Base-by-base conservation (phyloP, 164 flowering plant genomes). In the Vitis cinerea region DNA sequence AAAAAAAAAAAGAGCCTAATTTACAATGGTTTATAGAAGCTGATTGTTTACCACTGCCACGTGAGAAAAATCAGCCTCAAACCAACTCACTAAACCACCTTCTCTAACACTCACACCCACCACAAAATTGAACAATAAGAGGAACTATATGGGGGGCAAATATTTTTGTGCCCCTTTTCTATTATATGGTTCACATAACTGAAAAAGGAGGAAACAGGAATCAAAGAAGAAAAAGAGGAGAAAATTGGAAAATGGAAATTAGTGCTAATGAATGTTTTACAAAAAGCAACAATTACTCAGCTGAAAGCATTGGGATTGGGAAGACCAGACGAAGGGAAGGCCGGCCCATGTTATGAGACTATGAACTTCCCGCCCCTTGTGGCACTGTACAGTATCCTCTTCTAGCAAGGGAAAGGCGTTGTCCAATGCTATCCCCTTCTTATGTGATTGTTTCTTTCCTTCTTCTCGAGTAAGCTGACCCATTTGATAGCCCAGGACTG, bases 341-440 rank as follows among this genome's bases (percentile, higher is more conserved):
- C 44, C 44, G 59, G 49, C 69, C 68, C 29, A 19, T 29, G 23
- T 31, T 9, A n/a, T 9, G 53, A 63, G 49, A 31, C 44, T n/a
- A 61, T 60, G 48, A 47, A 14, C 54, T 70, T 67, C 59, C 64
- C 3, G 55, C 47, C 65, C 63, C 58, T 17, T 52, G 64, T 44
- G 64, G 70, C 59, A 59, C 78, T 73, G 69, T 73, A 78, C 78
- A 80, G 70, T 57, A 65, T 61, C 54, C 47, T 51, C 23, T 63
- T 30, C 73, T 14, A n/a, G 8, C 16, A 16, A 53, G 15, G 16
- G 44, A 52, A 49, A 47, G 63, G 52, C 65, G 52, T 19, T 52
- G 17, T 4, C 69, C 51, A 16, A 8, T 13, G 11, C 37, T 56
- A 16, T 44, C 51, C 62, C 31, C 27, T 54, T 16, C 44, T 37